Percentiles rank a stretch among this genome's conserved stretches.
These are phyloP conservation scores for Iberis pinnata DNA, from an alignment of 345 rosid genomes.

Conservation along the genomic window DNA sequence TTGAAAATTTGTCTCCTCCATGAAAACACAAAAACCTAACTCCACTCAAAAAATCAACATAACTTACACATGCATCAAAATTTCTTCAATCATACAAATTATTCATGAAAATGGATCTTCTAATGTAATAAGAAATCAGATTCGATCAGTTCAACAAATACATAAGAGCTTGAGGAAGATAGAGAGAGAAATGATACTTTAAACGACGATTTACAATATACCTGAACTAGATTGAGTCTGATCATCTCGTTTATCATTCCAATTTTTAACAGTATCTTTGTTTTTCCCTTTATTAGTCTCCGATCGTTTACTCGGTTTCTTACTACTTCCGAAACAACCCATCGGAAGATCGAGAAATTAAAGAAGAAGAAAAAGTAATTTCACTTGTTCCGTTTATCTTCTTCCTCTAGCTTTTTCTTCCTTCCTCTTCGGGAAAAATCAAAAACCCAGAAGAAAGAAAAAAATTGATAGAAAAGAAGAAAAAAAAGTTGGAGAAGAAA, in stretches of 20 bases:
- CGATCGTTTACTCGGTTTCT: slow-evolving; percentile 39
- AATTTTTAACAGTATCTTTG: slow-evolving; percentile 19
- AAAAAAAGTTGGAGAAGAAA: slow-evolving; percentile 10
- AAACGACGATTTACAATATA: slow-evolving; percentile 14
- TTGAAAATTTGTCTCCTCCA: slow-evolving; percentile 15
- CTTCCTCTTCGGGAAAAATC: neutral
- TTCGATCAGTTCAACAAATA: slow-evolving; percentile 2
- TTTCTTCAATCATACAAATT: too few relatives aligned
- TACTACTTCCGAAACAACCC: slow-evolving; percentile 59
- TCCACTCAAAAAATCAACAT: slow-evolving; percentile 7
- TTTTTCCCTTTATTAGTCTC: slow-evolving; percentile 19
- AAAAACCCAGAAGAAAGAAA: slow-evolving; percentile 3
- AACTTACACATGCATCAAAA: slow-evolving; percentile 24
- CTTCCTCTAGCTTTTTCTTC: neutral
- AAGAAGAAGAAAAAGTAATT: neutral
- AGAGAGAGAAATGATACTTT: neutral
- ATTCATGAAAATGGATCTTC: neutral
- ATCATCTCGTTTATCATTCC: slow-evolving; percentile 30
- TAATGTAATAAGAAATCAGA: slow-evolving; percentile 11
- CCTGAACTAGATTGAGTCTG: slow-evolving; percentile 39
- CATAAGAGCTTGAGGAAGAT: too few relatives aligned
- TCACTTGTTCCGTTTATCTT: neutral
- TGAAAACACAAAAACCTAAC: slow-evolving; percentile 22
- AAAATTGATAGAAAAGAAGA: neutral
- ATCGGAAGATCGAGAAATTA: slow-evolving; percentile 33